These are phyloP conservation scores for Aspergillus sp. DNA, from an alignment of 2,329 filamentous ascomycete species.

Conservation along the genomic window DNA sequence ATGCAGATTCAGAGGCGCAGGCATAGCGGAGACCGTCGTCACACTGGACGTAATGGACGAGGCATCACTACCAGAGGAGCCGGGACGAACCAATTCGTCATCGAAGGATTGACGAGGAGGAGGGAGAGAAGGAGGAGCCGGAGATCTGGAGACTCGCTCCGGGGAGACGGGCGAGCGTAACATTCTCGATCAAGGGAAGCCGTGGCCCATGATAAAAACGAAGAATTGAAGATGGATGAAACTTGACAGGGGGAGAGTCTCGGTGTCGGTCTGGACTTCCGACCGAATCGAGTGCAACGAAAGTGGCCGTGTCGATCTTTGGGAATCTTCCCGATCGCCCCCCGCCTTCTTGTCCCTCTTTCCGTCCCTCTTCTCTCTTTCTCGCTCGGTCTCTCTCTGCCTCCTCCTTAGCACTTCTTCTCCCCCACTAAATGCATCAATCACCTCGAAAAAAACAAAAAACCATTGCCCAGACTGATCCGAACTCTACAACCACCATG, in stretches of 20 bases:
- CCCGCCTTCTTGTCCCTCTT: background rate
- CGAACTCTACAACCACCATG: background rate
- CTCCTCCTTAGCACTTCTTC: background rate
- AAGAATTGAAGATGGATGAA: background rate
- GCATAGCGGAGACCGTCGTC: conserved; percentile 43
- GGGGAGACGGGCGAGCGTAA: conserved; percentile 24
- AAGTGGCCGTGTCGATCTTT: background rate
- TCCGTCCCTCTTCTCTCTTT: background rate
- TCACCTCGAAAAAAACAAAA: no score
- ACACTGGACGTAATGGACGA: conserved; percentile 46
- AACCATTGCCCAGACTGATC: background rate
- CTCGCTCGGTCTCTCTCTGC: background rate
- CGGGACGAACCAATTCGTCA: conserved; percentile 37
- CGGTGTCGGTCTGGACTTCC: background rate
- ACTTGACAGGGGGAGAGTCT: background rate
- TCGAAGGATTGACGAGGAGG: conserved; percentile 27
- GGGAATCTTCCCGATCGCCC: conserved; percentile 2
- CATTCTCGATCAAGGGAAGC: conserved; percentile 7
- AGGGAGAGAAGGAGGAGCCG: conserved; percentile 16
- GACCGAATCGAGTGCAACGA: background rate
- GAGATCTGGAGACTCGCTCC: conserved; percentile 20
- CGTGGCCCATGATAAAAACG: conserved; percentile 2
- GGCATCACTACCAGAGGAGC: conserved; percentile 48
- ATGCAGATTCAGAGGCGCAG: conserved; percentile 14
- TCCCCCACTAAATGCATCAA: background rate